Evolutionary conservation across 2,329 filamentous ascomycete genomes (phyloP).

Genomic region (Phaeophleospora eucalypticola): DNA sequence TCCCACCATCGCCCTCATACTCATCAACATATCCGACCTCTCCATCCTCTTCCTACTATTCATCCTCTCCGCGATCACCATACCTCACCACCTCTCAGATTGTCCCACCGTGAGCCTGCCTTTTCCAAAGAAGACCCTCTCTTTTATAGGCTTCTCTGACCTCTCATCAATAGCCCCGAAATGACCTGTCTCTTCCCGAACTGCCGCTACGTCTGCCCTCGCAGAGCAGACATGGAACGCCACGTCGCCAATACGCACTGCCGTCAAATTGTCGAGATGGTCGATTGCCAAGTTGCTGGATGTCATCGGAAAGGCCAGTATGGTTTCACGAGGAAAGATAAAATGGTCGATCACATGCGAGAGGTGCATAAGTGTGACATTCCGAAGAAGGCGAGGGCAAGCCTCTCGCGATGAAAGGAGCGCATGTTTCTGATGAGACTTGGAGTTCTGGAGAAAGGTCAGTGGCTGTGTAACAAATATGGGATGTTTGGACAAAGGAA

Average conservation of each 20-base stretch:
- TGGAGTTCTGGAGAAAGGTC: neutral
- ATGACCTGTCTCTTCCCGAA: constrained; percentile 19
- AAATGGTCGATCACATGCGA: constrained; percentile 54
- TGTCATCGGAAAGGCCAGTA: constrained; percentile 43
- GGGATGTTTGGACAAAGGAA: too few relatives aligned
- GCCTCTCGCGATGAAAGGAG: neutral
- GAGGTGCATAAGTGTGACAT: constrained; percentile 52
- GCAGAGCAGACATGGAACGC: constrained; percentile 48
- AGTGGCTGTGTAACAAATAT: too few relatives aligned
- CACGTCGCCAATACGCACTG: constrained; percentile 47
- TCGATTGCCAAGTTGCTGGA: constrained; percentile 42
- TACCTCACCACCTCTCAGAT: neutral
- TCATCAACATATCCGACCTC: neutral
- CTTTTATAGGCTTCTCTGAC: neutral
- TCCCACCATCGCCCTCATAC: constrained; percentile 1
- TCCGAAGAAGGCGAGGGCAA: constrained; percentile 30
- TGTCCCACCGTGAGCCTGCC: neutral
- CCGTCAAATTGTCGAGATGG: constrained; percentile 30
- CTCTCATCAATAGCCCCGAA: constrained; percentile 21
- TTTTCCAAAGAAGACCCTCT: too few relatives aligned
- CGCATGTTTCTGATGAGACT: too few relatives aligned
- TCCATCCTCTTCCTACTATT: neutral
- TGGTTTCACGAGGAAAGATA: constrained; percentile 56
- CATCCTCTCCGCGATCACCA: neutral
- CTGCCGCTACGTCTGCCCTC: constrained; percentile 36